Percentiles rank a stretch among this genome's conserved stretches.
Conservation (phyloP, 768 basidiomycete genomes). For the Termitomyces sp. region DNA sequence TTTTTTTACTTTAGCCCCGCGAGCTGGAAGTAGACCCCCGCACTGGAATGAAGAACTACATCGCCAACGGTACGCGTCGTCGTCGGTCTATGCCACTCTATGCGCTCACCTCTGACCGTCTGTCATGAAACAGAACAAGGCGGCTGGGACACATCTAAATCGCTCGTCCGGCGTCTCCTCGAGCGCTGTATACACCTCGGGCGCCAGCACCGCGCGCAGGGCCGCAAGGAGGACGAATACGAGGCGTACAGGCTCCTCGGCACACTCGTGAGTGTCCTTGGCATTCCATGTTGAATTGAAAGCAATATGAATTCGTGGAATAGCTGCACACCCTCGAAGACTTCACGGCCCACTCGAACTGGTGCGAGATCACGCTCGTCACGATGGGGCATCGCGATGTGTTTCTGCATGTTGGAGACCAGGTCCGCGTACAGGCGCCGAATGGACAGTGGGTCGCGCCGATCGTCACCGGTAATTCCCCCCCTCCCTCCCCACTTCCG, state of each 20-base stretch:
- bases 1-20: slow-evolving; percentile 63
- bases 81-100: no score
- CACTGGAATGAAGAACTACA: slow-evolving; percentile 96
- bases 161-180: slow-evolving; percentile 68
- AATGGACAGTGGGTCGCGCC: slow-evolving; percentile 76
- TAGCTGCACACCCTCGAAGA: slow-evolving; percentile 83
- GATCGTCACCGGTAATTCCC: slow-evolving; percentile 63
- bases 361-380: slow-evolving; percentile 79
- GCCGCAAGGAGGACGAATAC: slow-evolving; percentile 66
- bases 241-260: slow-evolving; percentile 83
- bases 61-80: slow-evolving; percentile 62
- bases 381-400: slow-evolving; percentile 71
- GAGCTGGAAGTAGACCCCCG: slow-evolving; percentile 83
- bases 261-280: slow-evolving; percentile 40
- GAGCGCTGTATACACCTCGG: slow-evolving; percentile 80
- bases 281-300: no score
- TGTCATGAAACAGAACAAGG: slow-evolving; percentile 47
- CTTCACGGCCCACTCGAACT: slow-evolving; percentile 87
- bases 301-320: no score
- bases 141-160: slow-evolving; percentile 86
- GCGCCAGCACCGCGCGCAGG: slow-evolving; percentile 52
- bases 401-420: slow-evolving; percentile 85
- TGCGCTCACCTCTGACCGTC: no score
- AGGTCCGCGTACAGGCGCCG: slow-evolving; percentile 69
- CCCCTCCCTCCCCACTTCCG: neutral